Percentiles rank a stretch among this genome's conserved stretches.
These are phyloP conservation scores for Chloropicon primus DNA, from an alignment of 139 green algal species.

Conservation along the genomic window DNA sequence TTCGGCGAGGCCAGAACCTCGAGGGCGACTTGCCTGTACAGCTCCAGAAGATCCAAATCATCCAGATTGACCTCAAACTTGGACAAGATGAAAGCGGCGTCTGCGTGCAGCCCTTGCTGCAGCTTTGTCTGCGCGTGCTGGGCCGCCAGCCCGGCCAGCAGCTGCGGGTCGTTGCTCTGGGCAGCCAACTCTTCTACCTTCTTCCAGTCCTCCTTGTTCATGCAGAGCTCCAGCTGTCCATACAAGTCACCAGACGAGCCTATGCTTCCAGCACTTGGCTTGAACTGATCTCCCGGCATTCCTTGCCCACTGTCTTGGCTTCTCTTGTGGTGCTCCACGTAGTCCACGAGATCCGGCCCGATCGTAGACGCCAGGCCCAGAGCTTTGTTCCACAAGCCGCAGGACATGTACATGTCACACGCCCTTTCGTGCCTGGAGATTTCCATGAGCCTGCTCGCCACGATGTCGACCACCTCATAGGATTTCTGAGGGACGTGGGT, in stretches of 20 bases:
- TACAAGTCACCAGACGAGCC: not conserved
- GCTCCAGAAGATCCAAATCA: conserved; percentile 31
- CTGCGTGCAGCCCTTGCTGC: conserved; percentile 21
- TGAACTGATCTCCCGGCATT: not conserved
- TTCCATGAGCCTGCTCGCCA: conserved; percentile 33
- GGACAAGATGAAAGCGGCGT: conserved; percentile 26
- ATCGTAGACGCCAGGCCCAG: conserved; percentile 20
- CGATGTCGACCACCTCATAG: conserved; percentile 41
- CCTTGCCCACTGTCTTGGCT: not conserved
- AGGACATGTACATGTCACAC: conserved; percentile 42
- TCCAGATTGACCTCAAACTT: conserved; percentile 24
- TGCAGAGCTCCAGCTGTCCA: not conserved
- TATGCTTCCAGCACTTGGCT: not conserved
- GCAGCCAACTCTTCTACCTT: conserved; percentile 44
- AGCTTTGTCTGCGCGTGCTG: conserved; percentile 43
- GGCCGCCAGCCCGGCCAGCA: conserved; percentile 27
- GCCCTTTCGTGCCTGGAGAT: conserved; percentile 39
- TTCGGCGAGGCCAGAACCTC: conserved; percentile 28
- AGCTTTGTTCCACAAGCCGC: conserved; percentile 42
- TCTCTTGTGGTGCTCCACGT: not conserved
- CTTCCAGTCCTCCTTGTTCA: conserved; percentile 36
- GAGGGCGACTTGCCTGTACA: conserved; percentile 44
- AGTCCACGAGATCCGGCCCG: not conserved
- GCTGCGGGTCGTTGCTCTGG: conserved; percentile 23
- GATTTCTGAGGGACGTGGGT: conserved; percentile 42